Evolutionary conservation across 1,284 basidiomycete genomes (phyloP), one percentile per base, ranked within the genome.

Genomic region (Moniliella sp.): DNA sequence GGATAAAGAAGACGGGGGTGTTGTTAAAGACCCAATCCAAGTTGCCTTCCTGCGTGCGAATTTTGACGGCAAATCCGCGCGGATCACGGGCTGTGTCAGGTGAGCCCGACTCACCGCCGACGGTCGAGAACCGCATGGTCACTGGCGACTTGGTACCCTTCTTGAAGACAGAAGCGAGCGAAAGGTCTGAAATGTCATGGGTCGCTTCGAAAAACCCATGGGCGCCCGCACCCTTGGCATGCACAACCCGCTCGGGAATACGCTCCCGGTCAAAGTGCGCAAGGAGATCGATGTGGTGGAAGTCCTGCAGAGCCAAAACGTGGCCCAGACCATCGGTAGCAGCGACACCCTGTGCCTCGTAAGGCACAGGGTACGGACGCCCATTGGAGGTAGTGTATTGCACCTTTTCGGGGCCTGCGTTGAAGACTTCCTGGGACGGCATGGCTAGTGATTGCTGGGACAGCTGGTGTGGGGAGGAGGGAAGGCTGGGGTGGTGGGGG

Each of bases 241-340:
- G 64, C 23, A 34, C 79, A 33, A 84, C 78, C 62, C 82, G 79
- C 69, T 88, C 86, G 13, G 84, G 84, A 57, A 93, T 86, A 62
- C 84, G 76, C 67, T 91, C 83, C 35, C 80, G 73, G 64, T 80
- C 78, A 55, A 88, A 86, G 69, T 86, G 81, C 25, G 78, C 75
- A 45, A 88, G 70, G 35, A 79, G 67, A 64, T 86, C 79, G 32
- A 46, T 43, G 13, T 45, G 36, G 31, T 41, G 39, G 33, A 45
- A 45, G 34, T 50, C 48, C 36, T 50, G 44, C 13, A 50, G 37
- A 18, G 48, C 34, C 4, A 46, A 35, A 14, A 28, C 13, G 15
- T 29, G 23, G 18, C 44, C 43, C 10, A 36, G 27, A 11, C 21
- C 19, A 17, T 43, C 44, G 32, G 31, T 33, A 31, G 31, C 33